Conservation (phyloP, 2,329 filamentous ascomycete species). For the Trichophyton equinum region DNA sequence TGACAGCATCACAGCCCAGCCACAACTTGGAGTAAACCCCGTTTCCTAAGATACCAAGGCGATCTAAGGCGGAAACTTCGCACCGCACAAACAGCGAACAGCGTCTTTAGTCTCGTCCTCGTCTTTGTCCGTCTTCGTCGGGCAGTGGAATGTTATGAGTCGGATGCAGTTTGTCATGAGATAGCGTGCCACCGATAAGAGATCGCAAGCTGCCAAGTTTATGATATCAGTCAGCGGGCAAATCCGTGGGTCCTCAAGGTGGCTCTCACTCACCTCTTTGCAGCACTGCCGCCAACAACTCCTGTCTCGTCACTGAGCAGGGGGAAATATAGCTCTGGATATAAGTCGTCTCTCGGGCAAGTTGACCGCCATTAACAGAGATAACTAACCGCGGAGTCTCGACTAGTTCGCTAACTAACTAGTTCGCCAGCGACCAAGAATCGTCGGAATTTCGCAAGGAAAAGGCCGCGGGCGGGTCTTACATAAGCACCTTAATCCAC, state of each 20-base stretch:
- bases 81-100: not conserved
- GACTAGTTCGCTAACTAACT: not conserved
- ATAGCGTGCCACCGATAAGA: not conserved
- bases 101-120: not conserved
- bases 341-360: not conserved
- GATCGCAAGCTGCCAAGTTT: not conserved
- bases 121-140: not conserved
- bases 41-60: not conserved
- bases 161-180: not conserved
- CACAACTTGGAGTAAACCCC: not conserved
- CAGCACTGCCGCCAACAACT: not conserved
- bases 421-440: not conserved
- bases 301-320: not conserved
- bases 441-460: not conserved
- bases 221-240: slow-evolving; percentile 3
- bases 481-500: not conserved
- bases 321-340: not conserved
- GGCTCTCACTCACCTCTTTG: not conserved
- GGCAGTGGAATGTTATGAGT: not conserved
- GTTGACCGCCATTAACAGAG: not conserved
- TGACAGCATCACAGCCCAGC: slow-evolving; percentile 11
- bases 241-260: not conserved
- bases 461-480: not conserved
- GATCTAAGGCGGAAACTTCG: not conserved
- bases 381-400: not conserved